phyloP scores from a whole-genome alignment of 1,139 yeast genomes.

The Candida sojae region DNA sequence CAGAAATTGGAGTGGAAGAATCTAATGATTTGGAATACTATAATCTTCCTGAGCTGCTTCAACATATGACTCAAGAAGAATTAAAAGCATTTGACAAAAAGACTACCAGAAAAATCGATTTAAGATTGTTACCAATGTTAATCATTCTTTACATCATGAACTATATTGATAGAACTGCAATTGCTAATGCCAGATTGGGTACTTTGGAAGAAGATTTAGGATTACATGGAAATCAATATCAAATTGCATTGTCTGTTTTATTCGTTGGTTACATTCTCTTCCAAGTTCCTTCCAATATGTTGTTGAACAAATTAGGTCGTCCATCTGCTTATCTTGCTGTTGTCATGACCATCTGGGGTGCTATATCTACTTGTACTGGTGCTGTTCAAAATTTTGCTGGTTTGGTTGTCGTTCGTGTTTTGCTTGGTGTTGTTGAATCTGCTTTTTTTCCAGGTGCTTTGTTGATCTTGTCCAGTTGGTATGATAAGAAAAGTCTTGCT shows the following conservation, averaged over 20 bases:
- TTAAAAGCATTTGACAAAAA: constrained; percentile 38
- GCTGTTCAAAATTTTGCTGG: constrained; percentile 32
- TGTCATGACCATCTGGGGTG: constrained; percentile 57
- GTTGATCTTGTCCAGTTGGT: constrained; percentile 50
- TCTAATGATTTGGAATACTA: constrained; percentile 11
- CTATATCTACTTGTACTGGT: constrained; percentile 45
- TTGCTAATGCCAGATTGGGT: constrained; percentile 62
- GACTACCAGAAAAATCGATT: constrained; percentile 50
- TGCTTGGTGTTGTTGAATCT: constrained; percentile 55
- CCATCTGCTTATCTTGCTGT: constrained; percentile 53
- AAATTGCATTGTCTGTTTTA: constrained; percentile 55
- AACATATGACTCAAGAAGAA: constrained; percentile 35
- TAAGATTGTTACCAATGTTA: constrained; percentile 56
- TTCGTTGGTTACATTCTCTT: constrained; percentile 63
- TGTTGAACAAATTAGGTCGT: constrained; percentile 48
- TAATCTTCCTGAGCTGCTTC: constrained; percentile 35
- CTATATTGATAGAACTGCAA: constrained; percentile 60
- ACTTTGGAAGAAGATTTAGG: constrained; percentile 55
- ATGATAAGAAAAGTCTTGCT: constrained; percentile 48
- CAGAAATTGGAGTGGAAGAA: constrained; percentile 5
- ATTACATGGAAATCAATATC: constrained; percentile 51
- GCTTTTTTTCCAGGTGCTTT: constrained; percentile 60
- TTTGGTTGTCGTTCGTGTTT: constrained; percentile 34
- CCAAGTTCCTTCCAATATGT: constrained; percentile 58
- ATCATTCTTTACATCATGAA: constrained; percentile 54